Percentiles rank a stretch among this genome's conserved stretches.
These are phyloP conservation scores for Porphyrellus sp. DNA, from an alignment of 1,284 basidiomycete genomes.

Conservation along the genomic window DNA sequence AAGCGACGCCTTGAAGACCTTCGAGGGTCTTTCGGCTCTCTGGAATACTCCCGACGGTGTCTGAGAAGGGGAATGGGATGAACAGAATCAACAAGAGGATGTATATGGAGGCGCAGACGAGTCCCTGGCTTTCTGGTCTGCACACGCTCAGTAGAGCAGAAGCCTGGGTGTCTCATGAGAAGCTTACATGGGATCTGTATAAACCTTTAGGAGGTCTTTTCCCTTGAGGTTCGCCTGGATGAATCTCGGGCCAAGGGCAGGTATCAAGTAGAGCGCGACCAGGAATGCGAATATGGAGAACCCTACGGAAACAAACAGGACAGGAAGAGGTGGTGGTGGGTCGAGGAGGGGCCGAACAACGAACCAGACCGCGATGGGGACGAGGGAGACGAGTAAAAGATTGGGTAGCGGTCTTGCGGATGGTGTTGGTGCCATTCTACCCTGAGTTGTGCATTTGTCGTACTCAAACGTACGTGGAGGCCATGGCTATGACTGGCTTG, in stretches of 20 bases:
- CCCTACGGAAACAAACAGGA: conserved; percentile 71
- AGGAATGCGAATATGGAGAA: conserved; percentile 80
- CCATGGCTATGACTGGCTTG: conserved; percentile 14
- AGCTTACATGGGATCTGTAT: conserved; percentile 69
- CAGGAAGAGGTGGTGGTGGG: conserved; percentile 64
- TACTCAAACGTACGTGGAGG: not conserved
- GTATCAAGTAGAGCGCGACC: conserved; percentile 69
- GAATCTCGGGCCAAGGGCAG: conserved; percentile 71
- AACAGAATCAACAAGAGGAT: conserved; percentile 83
- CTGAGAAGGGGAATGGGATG: conserved; percentile 86
- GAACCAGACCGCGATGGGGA: conserved; percentile 70
- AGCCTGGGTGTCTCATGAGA: not conserved
- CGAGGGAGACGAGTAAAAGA: conserved; percentile 50
- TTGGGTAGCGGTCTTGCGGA: conserved; percentile 53
- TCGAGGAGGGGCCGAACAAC: conserved; percentile 65
- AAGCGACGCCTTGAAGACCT: conserved; percentile 70
- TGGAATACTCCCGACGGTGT: conserved; percentile 54
- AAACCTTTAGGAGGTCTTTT: conserved; percentile 77
- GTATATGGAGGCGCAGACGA: conserved; percentile 88
- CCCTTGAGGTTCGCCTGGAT: conserved; percentile 77
- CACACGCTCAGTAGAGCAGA: conserved; percentile 3
- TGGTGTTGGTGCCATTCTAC: conserved; percentile 26
- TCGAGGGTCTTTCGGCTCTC: conserved; percentile 39
- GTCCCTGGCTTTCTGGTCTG: conserved; percentile 92
- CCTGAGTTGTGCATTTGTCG: not conserved